These are phyloP conservation scores for Aphanomyces euteiches DNA, from an alignment of 352 stramenopile genomes.

Conservation along the genomic window DNA sequence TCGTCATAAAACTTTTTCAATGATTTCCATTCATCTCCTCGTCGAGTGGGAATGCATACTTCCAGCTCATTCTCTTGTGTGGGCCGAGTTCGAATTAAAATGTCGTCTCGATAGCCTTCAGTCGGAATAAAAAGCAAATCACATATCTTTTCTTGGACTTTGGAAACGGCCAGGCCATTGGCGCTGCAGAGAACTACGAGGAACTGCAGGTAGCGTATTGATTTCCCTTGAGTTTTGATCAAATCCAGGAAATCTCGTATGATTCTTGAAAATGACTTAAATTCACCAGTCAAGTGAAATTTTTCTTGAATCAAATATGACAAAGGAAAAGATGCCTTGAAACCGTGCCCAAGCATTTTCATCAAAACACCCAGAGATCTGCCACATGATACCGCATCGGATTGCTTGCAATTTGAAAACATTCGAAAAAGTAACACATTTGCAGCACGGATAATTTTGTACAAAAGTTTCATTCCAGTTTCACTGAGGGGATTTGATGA, in stretches of 20 bases:
- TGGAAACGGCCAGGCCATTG: constrained; percentile 53
- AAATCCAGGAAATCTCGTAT: constrained; percentile 70
- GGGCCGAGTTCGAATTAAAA: constrained; percentile 55
- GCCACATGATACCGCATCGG: constrained; percentile 56
- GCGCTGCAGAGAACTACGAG: constrained; percentile 66
- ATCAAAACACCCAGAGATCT: constrained; percentile 58
- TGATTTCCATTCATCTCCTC: constrained; percentile 48
- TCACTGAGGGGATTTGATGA: constrained; percentile 34
- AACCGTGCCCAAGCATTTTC: constrained; percentile 68
- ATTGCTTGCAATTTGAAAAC: constrained; percentile 47
- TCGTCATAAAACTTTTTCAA: constrained; percentile 58
- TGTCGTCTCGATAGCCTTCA: constrained; percentile 54
- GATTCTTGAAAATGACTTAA: constrained; percentile 57
- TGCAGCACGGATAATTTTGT: constrained; percentile 49
- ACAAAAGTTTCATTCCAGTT: constrained; percentile 48
- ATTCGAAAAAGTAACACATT: constrained; percentile 64
- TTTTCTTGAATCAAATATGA: constrained; percentile 70
- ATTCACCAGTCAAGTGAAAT: constrained; percentile 69
- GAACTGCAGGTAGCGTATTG: constrained; percentile 75
- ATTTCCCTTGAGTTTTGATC: constrained; percentile 62
- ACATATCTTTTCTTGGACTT: constrained; percentile 73
- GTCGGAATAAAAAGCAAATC: constrained; percentile 60
- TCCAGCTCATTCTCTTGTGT: constrained; percentile 24
- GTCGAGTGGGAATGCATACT: constrained; percentile 1
- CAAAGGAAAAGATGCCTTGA: constrained; percentile 62